Base-by-base conservation (phyloP, 1,284 basidiomycete genomes). In the Austroboletus rostrupii region DNA sequence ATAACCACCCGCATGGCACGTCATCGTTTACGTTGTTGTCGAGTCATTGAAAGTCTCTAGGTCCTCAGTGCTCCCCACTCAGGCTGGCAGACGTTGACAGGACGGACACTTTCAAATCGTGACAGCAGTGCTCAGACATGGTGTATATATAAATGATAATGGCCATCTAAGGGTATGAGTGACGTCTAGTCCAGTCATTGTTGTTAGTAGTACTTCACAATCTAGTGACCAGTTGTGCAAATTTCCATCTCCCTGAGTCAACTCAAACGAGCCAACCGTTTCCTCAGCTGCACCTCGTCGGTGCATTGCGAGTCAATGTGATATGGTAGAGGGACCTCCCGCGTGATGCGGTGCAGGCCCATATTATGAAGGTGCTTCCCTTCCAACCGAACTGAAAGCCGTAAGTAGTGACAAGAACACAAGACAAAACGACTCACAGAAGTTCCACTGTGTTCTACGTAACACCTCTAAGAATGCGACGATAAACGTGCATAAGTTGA, bases 401-500 rank as follows among this genome's bases (percentile, higher is more conserved):
- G 14, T 33, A 48, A 28, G 16, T 39, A 29, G 23, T 39, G 14
- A 44, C 41, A 14, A 26, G 43, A 43, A 38, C 20, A 16, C 20
- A 35, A 48, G 35, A 45, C 28, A 5, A 44, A 83, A 62, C 6
- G 14, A 69, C 84, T 64, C 53, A 92, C 90, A 87, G 61, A 96
- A 92, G 67, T 97, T 97, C 94, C 94, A 97, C 57, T 92, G 90
- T 71, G 82, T 85, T 41, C 94, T 76, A n/a, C 94, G 73, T 2
- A 92, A 61, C 72, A 93, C 81, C 65, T 97, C 94, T 32, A 91
- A 66, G 47, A 86, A 60, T 1, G 77, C 90, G 3, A 75, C 82
- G 47, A 93, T 73, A 66, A 91, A 93, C 1, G 80, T 73, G n/a
- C 90, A 78, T 20, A 88, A 45, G 47, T 76, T 72, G 46, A 78